Evolutionary conservation across 2,329 filamentous ascomycete species (phyloP), one percentile per base, ranked within the genome.

Genomic region (Aspergillus unguis): DNA sequence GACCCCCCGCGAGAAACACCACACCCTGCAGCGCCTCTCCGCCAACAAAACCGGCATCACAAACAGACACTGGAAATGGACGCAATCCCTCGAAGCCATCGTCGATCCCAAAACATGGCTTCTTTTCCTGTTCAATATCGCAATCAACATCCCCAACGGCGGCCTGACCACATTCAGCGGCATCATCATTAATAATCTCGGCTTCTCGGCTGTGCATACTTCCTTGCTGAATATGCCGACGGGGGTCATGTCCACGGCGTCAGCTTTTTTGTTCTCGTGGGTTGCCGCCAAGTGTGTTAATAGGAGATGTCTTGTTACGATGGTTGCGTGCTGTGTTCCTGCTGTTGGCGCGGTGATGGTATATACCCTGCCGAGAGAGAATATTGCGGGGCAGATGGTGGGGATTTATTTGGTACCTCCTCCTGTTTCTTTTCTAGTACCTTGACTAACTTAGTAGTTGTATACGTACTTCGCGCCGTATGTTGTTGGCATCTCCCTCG

Each of bases 1-100:
- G 3, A 80, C 71, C 0, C 63, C 75, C 1, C 72, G 78, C 48
- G 81, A 86, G 62, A 74, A 76, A 53, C 72, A 75, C 27, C 67
- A 80, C 49, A 77, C 78, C 36, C 75, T 71, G 17, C 56, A 68
- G 49, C 65, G 71, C 2, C 58, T 73, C 7, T 65, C 67, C 1
- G 63, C 59, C 5, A 74, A 76, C 57, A 65, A 69, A 50, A 75
- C 71, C 1, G 73, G 72, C 5, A 71, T 72, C 36, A 58, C 59
- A 9, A 66, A 61, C 33, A 63, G 62, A 37, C 53, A 62, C 51
- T 67, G 60, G 57, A 67, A 67, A 49, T 59, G 58, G 58, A 44
- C 62, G 3, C 66, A 69, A 58, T 60, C 66, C 17, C n/a, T 58
- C 31, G 62, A 64, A 55, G 57, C 71, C 31, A 46, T 72, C 55